Percentiles rank a stretch among this genome's conserved stretches.
Evolutionary conservation across 495 filamentous ascomycete genomes (phyloP).

Genomic region (Evernia prunastri): DNA sequence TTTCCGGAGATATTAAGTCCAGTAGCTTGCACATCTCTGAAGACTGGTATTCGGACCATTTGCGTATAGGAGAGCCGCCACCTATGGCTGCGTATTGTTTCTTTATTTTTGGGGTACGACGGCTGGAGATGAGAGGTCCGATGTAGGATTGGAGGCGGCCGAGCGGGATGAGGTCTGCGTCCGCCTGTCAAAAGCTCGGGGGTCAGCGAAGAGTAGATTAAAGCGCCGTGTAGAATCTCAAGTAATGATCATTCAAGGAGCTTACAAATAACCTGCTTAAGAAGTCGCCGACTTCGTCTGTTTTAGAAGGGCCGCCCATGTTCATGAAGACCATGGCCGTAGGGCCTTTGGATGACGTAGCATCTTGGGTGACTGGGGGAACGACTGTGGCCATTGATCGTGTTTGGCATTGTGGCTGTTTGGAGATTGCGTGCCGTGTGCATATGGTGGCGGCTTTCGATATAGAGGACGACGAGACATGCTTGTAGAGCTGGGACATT

Average conservation of each 20-base stretch:
- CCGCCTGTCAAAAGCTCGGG: slow-evolving; percentile 50
- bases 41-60: slow-evolving; percentile 94
- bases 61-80: slow-evolving; percentile 92
- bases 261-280: slow-evolving; percentile 88
- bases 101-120: slow-evolving; percentile 90
- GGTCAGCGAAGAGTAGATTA: neutral
- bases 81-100: slow-evolving; percentile 94
- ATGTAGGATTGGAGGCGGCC: slow-evolving; percentile 87
- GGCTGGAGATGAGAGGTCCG: slow-evolving; percentile 74
- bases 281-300: slow-evolving; percentile 81
- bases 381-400: slow-evolving; percentile 58
- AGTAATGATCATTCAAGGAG: slow-evolving; percentile 3
- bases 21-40: slow-evolving; percentile 93
- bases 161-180: slow-evolving; percentile 93
- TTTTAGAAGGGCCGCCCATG: slow-evolving; percentile 94
- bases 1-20: slow-evolving; percentile 81
- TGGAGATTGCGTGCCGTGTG: neutral
- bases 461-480: neutral
- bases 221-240: neutral
- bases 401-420: neutral
- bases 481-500: slow-evolving; percentile 6
- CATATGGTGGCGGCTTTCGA: neutral
- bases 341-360: slow-evolving; percentile 54
- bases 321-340: slow-evolving; percentile 99
- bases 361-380: slow-evolving; percentile 69